A percentile compares a stretch with the other conserved stretches of the same genome.
Evolutionary conservation across 371 early-diverging fungal genomes (phyloP).

Genomic region (Mortierella sp.): DNA sequence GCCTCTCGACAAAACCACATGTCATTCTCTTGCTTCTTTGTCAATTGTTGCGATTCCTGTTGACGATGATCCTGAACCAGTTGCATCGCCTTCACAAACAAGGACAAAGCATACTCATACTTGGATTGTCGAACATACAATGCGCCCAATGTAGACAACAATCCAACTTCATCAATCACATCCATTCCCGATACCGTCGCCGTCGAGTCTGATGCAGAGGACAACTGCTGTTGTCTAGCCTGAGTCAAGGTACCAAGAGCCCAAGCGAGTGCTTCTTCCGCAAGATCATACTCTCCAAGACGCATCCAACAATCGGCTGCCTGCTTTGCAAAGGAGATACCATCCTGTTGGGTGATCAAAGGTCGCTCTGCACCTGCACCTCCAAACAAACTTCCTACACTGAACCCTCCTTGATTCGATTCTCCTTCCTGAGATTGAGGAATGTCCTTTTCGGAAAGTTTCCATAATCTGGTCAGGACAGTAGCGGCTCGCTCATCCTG

Average conservation of each 20-base stretch:
- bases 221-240: not conserved
- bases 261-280: conserved; percentile 49
- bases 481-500: conserved; percentile 42
- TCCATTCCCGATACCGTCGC: not conserved
- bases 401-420: not conserved
- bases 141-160: conserved; percentile 36
- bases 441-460: conserved; percentile 19
- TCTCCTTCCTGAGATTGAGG: not conserved
- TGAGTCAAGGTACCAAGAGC: conserved; percentile 12
- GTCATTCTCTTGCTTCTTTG: conserved; percentile 6
- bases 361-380: conserved; percentile 12
- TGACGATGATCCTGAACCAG: conserved; percentile 32
- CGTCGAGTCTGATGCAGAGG: too few relatives aligned
- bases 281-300: conserved; percentile 43
- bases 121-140: conserved; percentile 35
- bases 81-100: conserved; percentile 43
- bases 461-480: conserved; percentile 44
- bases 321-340: conserved; percentile 18
- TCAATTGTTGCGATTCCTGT: too few relatives aligned
- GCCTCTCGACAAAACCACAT: conserved; percentile 52
- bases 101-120: conserved; percentile 38
- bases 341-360: conserved; percentile 31
- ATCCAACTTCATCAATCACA: conserved; percentile 28
- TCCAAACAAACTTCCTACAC: conserved; percentile 10
- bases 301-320: conserved; percentile 53